Evolutionary conservation across 345 rosid species (phyloP).

Genomic region (Salix koriyanagi): DNA sequence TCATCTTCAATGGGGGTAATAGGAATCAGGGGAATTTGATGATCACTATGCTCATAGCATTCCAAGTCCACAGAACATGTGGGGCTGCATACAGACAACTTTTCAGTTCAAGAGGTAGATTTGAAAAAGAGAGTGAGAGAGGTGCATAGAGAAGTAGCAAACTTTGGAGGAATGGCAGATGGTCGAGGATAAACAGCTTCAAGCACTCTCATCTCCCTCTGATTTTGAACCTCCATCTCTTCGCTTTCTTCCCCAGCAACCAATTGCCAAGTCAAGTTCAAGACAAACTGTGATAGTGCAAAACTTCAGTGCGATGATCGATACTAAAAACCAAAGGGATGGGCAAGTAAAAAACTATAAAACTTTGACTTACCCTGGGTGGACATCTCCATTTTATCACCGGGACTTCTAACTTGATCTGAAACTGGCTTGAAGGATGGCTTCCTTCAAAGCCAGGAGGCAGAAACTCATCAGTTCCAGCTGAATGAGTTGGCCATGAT

Average conservation of each 20-base stretch:
- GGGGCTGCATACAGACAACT: constrained; percentile 54
- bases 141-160: constrained; percentile 20
- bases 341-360: background rate
- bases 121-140: background rate
- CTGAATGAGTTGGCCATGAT: constrained; percentile 47
- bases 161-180: constrained; percentile 85
- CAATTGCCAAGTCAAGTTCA: constrained; percentile 66
- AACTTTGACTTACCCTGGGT: constrained; percentile 46
- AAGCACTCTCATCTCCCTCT: constrained; percentile 84
- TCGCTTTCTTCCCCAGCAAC: constrained; percentile 87
- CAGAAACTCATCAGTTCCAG: constrained; percentile 54
- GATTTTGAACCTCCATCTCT: constrained; percentile 63
- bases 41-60: constrained; percentile 38
- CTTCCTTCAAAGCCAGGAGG: constrained; percentile 94
- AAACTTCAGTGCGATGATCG: constrained; percentile 18
- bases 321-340: constrained; percentile 2
- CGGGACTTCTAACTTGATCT: constrained; percentile 60
- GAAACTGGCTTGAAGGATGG: constrained; percentile 41
- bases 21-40: constrained; percentile 55
- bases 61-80: constrained; percentile 41
- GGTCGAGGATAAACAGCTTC: constrained; percentile 95
- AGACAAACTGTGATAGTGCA: constrained; percentile 47
- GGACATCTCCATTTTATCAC: constrained; percentile 72
- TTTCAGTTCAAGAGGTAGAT: background rate
- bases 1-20: constrained; percentile 83